Percentiles rank a stretch among this genome's conserved stretches.
Evolutionary conservation across 192 early-diverging fungal species (phyloP).

Genomic region (Backusella sp.): DNA sequence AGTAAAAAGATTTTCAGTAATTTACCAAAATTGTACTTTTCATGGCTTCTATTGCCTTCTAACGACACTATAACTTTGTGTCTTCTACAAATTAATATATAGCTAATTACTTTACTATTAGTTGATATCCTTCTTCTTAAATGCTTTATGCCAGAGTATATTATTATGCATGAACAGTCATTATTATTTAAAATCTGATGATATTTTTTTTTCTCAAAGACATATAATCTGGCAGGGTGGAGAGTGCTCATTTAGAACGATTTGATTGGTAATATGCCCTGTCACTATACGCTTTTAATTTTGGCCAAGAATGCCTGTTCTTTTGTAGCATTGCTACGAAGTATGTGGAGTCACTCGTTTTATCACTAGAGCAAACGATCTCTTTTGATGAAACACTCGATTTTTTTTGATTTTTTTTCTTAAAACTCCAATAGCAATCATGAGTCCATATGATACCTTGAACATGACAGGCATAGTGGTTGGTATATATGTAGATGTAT

Average conservation of each 20-base stretch:
- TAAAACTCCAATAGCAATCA: neutral
- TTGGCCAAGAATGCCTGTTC: neutral
- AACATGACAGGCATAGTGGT: too few species aligned
- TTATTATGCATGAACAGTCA: neutral
- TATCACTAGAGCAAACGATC: neutral
- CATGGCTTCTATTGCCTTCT: neutral
- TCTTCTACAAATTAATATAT: too few species aligned
- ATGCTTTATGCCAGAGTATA: too few species aligned
- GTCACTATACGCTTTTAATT: neutral
- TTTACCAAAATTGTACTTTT: neutral
- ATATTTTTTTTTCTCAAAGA: neutral
- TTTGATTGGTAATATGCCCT: neutral
- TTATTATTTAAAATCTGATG: neutral
- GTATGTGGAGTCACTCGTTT: neutral
- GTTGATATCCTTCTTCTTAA: too few species aligned
- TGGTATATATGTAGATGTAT: too few species aligned
- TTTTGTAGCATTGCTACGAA: neutral
- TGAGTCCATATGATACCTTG: too few species aligned
- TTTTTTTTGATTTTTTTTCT: neutral
- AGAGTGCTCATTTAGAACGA: neutral
- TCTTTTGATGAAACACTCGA: neutral
- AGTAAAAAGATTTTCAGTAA: slow-evolving; percentile 2
- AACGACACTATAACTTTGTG: too few species aligned
- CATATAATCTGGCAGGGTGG: neutral
- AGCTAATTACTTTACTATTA: too few species aligned